Percentiles rank a stretch among this genome's conserved stretches.
phyloP scores from a whole-genome alignment of 345 rosid genomes.

The Heritiera littoralis region DNA sequence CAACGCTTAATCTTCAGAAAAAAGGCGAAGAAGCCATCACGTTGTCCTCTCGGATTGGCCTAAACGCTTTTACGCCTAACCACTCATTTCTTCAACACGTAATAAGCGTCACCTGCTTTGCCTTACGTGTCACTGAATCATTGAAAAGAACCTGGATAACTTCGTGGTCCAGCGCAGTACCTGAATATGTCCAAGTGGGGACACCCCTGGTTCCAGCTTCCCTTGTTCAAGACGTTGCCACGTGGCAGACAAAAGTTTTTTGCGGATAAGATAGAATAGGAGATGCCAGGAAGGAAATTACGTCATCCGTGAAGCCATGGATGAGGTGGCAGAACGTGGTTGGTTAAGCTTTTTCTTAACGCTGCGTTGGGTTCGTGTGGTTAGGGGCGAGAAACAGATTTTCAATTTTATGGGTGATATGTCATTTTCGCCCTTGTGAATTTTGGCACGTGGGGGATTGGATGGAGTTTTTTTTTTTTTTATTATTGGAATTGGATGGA shows the following conservation, averaged over 20 bases:
- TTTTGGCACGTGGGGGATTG: neutral
- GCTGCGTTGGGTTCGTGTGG: neutral
- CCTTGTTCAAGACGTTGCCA: conserved; percentile 13
- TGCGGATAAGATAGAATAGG: conserved; percentile 26
- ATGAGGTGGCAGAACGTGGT: conserved; percentile 12
- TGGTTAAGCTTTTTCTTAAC: neutral
- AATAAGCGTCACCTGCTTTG: neutral
- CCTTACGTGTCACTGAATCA: neutral
- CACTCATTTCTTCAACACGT: neutral
- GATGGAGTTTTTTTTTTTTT: too few species aligned
- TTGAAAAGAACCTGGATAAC: neutral
- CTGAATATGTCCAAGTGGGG: conserved; percentile 23
- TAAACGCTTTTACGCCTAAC: neutral
- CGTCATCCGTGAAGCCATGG: conserved; percentile 2
- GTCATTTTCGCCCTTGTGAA: conserved; percentile 28
- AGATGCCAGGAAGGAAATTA: conserved; percentile 19
- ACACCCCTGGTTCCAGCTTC: neutral
- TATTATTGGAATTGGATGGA: too few species aligned
- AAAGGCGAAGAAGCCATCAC: conserved; percentile 9
- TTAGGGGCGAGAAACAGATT: neutral
- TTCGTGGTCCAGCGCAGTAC: conserved; percentile 21
- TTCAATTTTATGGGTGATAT: neutral
- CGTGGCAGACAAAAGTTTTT: conserved; percentile 12
- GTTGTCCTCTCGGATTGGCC: conserved; percentile 5
- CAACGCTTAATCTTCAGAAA: conserved; percentile 17